Base-by-base conservation (phyloP, 805 yeast genomes). In the Hanseniaspora nectarophila region DNA sequence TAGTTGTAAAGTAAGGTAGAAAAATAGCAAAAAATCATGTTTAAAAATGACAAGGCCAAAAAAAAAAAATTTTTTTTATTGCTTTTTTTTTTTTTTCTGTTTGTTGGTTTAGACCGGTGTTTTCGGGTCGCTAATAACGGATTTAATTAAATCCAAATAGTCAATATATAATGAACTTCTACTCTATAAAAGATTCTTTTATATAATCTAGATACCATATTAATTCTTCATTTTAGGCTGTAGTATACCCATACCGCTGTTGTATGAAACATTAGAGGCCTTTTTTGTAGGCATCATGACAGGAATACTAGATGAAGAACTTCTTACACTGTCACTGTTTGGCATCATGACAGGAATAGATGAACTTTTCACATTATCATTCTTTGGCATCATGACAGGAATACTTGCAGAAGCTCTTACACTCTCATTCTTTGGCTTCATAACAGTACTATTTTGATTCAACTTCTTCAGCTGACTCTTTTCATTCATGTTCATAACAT, bases 311-410 rank as follows among this genome's bases (percentile, higher is more conserved):
- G n/a, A n/a, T 8, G 23, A 20, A 20, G 3, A n/a, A 16, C 20
- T 35, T 35, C 26, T 10, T 4, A 29, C 8, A 2, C 8, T 26
- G 15, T 42, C 46, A 44, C 53, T 59, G 16, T 33, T 57, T 3
- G 69, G 69, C 16, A 57, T 53, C 32, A 64, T 64, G 4, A 62
- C 59, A 8, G 64, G n/a, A n/a, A n/a, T n/a, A n/a, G n/a, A n/a
- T n/a, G n/a, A n/a, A n/a, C n/a, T n/a, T n/a, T n/a, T n/a, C n/a
- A n/a, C n/a, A n/a, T n/a, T n/a, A n/a, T n/a, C n/a, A n/a, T n/a
- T n/a, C n/a, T n/a, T 35, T 4, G 40, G 26, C 5, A 18, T 10
- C n/a, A 35, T 20, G 20, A 35, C 40, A 35, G 24, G 21, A 9
- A 12, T 35, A 10, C 9, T 12, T 8, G 23, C 8, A 20, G 3